These are phyloP conservation scores for Nigrospora sphaerica DNA, from an alignment of 2,329 filamentous ascomycete species.

Conservation along the genomic window DNA sequence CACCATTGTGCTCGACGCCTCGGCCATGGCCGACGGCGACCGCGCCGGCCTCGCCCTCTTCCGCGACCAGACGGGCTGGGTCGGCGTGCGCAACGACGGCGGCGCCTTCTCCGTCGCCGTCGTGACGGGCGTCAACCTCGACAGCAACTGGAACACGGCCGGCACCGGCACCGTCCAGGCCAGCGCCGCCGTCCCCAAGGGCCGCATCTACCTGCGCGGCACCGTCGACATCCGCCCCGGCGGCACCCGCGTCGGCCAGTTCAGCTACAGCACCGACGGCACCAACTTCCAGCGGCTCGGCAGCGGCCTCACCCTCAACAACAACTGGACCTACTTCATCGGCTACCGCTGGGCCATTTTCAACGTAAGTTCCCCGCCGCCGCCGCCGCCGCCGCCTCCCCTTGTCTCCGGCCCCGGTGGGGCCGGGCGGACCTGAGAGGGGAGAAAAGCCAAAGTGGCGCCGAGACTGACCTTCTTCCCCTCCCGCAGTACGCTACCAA, in stretches of 20 bases:
- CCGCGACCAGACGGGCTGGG: slow-evolving; percentile 44
- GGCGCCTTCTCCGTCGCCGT: slow-evolving; percentile 21
- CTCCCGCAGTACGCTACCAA: not conserved
- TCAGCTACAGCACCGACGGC: slow-evolving; percentile 38
- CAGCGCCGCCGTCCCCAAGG: slow-evolving; percentile 20
- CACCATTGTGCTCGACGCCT: slow-evolving; percentile 42
- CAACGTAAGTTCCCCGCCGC: slow-evolving; percentile 17
- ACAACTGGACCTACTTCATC: slow-evolving; percentile 38
- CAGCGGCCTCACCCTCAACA: slow-evolving; percentile 26
- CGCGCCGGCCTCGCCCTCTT: slow-evolving; percentile 44
- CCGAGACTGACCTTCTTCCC: no score
- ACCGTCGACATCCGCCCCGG: slow-evolving; percentile 25
- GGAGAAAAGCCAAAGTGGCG: no score
- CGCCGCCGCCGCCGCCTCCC: not conserved
- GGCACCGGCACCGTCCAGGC: slow-evolving; percentile 21
- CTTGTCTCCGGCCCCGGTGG: not conserved
- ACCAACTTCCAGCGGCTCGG: slow-evolving; percentile 26
- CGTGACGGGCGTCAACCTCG: slow-evolving; percentile 29
- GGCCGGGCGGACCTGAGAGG: not conserved
- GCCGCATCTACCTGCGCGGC: slow-evolving; percentile 28
- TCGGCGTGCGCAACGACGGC: slow-evolving; percentile 37
- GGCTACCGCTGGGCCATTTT: slow-evolving; percentile 43
- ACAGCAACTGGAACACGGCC: slow-evolving; percentile 20
- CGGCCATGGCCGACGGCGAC: slow-evolving; percentile 42
- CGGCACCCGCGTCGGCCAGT: slow-evolving; percentile 20